Percentiles rank a stretch among this genome's conserved stretches.
Conservation (phyloP, 164 flowering plant genomes). For the Liriodendron chinense region DNA sequence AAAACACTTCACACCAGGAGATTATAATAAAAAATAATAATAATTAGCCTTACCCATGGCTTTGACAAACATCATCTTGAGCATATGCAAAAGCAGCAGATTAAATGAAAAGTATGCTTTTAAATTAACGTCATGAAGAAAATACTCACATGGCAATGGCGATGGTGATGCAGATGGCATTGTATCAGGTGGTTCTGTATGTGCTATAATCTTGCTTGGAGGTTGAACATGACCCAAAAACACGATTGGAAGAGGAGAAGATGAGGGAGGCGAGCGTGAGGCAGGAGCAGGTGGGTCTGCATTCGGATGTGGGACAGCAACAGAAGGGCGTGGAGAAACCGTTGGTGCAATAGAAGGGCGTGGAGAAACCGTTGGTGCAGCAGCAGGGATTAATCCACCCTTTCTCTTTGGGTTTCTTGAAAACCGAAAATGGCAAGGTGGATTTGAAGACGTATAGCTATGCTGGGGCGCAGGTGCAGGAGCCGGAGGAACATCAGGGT, state of each 20-base stretch:
- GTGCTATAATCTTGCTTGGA: slow-evolving; percentile 36
- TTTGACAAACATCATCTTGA: not conserved
- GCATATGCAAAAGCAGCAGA: not conserved
- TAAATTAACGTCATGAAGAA: slow-evolving; percentile 3
- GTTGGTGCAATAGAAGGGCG: slow-evolving; percentile 23
- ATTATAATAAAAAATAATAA: not conserved
- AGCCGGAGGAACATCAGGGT: slow-evolving; percentile 21
- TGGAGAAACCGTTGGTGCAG: slow-evolving; percentile 39
- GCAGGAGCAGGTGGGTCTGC: slow-evolving; percentile 34
- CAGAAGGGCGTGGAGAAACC: slow-evolving; percentile 35
- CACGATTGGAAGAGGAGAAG: slow-evolving; percentile 56
- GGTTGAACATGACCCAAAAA: slow-evolving; percentile 52
- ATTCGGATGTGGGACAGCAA: slow-evolving; percentile 21
- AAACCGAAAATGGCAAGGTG: slow-evolving; percentile 36
- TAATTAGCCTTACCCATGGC: not conserved
- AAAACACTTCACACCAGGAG: not conserved
- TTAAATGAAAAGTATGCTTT: not conserved
- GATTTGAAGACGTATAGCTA: slow-evolving; percentile 34
- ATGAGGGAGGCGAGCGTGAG: slow-evolving; percentile 24
- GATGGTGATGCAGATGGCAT: slow-evolving; percentile 29
- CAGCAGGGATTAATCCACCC: slow-evolving; percentile 26
- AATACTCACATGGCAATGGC: slow-evolving; percentile 57
- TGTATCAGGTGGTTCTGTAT: slow-evolving; percentile 29
- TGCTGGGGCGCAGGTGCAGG: slow-evolving; percentile 27
- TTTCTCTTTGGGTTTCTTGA: slow-evolving; percentile 25